Evolutionary conservation across 1,139 yeast genomes (phyloP).

Genomic region (Pichia cactophila): DNA sequence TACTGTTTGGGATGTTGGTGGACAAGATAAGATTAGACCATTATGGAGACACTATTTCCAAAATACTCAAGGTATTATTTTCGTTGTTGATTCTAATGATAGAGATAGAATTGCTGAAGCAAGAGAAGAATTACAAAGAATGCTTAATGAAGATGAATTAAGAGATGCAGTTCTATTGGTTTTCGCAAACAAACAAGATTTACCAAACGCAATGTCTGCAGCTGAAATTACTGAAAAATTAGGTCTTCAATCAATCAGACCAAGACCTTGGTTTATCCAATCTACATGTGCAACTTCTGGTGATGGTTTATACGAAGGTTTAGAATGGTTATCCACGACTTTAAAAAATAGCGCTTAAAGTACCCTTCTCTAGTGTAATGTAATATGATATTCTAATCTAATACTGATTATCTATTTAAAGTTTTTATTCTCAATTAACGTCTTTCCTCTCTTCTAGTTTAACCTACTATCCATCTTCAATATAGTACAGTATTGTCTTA

Average conservation of each 20-base stretch:
- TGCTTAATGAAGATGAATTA: constrained; percentile 89
- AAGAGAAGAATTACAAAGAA: constrained; percentile 87
- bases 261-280: constrained; percentile 86
- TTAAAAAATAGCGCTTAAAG: constrained; percentile 48
- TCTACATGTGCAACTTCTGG: constrained; percentile 89
- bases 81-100: constrained; percentile 89
- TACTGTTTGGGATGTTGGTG: constrained; percentile 97
- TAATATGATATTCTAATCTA: background rate
- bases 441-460: background rate
- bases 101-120: constrained; percentile 92
- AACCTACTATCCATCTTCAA: background rate
- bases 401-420: background rate
- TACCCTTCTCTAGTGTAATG: background rate
- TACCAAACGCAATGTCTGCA: constrained; percentile 88
- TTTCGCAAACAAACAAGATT: constrained; percentile 89
- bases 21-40: constrained; percentile 93
- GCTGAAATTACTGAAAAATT: constrained; percentile 82
- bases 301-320: constrained; percentile 85
- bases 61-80: constrained; percentile 89
- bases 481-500: background rate
- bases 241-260: constrained; percentile 77
- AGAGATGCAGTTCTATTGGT: constrained; percentile 85
- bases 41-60: constrained; percentile 95
- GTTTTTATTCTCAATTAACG: background rate
- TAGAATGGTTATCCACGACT: constrained; percentile 84